A percentile compares a stretch with the other conserved stretches of the same genome.
Conservation (phyloP, 2,329 filamentous ascomycete genomes). For the Penicillium sclerotigenum region DNA sequence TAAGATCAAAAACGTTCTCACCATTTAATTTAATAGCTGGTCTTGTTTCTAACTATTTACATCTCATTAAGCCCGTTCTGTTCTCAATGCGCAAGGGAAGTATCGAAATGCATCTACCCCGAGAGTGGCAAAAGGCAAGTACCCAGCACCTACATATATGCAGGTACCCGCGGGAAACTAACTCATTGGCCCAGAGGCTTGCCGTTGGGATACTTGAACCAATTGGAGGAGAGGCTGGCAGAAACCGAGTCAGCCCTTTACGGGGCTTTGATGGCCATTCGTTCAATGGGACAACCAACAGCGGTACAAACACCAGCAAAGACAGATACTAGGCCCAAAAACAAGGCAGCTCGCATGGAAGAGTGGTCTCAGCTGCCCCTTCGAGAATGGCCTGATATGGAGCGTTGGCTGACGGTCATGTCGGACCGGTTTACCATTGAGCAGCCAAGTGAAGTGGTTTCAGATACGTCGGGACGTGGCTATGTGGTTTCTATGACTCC, state of each 20-base stretch:
- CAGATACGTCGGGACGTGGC: not conserved
- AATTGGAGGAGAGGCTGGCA: slow-evolving; percentile 21
- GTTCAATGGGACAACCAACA: slow-evolving; percentile 6
- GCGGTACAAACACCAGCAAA: slow-evolving; percentile 8
- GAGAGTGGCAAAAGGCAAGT: slow-evolving; percentile 23
- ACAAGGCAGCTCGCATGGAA: slow-evolving; percentile 21
- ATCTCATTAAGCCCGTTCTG: slow-evolving; percentile 17
- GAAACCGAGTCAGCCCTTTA: slow-evolving; percentile 25
- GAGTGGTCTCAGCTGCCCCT: slow-evolving; percentile 23
- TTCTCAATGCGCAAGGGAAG: slow-evolving; percentile 18
- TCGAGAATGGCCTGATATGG: slow-evolving; percentile 16
- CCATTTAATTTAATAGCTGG: not conserved
- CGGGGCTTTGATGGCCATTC: slow-evolving; percentile 17
- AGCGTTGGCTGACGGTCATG: slow-evolving; percentile 16
- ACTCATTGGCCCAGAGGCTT: slow-evolving; percentile 14
- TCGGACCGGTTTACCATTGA: slow-evolving; percentile 17
- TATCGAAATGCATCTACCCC: slow-evolving; percentile 20
- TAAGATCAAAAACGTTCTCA: slow-evolving; percentile 5
- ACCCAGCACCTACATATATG: not conserved
- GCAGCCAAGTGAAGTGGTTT: not conserved
- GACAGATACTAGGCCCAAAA: slow-evolving; percentile 6
- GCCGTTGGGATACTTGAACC: slow-evolving; percentile 23
- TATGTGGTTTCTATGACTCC: slow-evolving; percentile 2
- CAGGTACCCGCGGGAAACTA: slow-evolving; percentile 1
- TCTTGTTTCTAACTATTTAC: not conserved